Conservation (phyloP, 225 moss, liverwort and hornwort genomes). For the Sphagnum contortum region DNA sequence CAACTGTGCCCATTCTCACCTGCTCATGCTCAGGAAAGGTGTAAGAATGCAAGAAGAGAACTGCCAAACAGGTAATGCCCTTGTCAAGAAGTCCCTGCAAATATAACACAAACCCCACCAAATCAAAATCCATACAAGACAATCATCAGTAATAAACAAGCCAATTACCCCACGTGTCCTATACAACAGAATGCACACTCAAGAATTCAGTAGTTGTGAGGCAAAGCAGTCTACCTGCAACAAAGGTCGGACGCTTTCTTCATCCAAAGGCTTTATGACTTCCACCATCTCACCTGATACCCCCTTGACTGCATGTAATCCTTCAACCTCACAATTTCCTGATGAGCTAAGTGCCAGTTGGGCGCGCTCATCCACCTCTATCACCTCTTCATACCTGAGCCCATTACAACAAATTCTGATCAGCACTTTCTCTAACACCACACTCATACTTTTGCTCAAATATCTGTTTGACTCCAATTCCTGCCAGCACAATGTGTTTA, state of each 20-base stretch:
- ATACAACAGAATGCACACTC: neutral
- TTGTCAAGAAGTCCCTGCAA: constrained; percentile 25
- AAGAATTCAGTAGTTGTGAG: neutral
- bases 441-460: too few species aligned
- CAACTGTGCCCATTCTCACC: constrained; percentile 7
- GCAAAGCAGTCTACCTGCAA: constrained; percentile 25
- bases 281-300: constrained; percentile 84
- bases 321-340: constrained; percentile 5
- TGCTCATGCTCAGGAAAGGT: constrained; percentile 87
- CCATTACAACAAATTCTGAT: neutral
- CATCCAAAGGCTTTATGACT: constrained; percentile 58
- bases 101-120: neutral
- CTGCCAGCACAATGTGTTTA: too few species aligned
- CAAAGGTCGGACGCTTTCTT: constrained; percentile 32
- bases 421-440: neutral
- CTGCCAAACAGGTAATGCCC: constrained; percentile 73
- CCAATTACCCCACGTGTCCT: too few species aligned
- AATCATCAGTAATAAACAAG: too few species aligned
- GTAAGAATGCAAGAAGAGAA: constrained; percentile 82
- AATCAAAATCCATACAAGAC: neutral
- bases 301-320: constrained; percentile 43
- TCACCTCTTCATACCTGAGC: constrained; percentile 61
- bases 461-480: too few species aligned
- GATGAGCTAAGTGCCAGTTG: constrained; percentile 51
- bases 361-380: constrained; percentile 88